These are phyloP conservation scores for Yarrowia porcina DNA, from an alignment of 805 yeast species.

Conservation along the genomic window DNA sequence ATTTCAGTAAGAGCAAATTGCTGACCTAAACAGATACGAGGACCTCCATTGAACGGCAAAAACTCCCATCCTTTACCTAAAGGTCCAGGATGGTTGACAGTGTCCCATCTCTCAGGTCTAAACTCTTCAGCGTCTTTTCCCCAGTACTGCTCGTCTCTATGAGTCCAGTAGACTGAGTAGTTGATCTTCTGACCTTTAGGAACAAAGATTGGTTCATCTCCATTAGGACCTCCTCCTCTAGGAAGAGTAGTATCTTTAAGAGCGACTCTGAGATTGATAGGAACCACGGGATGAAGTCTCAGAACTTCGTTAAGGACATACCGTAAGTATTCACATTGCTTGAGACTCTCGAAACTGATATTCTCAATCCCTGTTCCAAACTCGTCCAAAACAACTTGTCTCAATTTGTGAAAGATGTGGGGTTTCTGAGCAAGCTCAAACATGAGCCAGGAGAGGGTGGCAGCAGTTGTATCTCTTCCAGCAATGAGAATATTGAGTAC, in stretches of 20 bases:
- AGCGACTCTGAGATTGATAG: slow-evolving; percentile 48
- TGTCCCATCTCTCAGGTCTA: slow-evolving; percentile 51
- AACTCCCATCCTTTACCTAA: slow-evolving; percentile 42
- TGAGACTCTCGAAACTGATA: slow-evolving; percentile 47
- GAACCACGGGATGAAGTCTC: slow-evolving; percentile 52
- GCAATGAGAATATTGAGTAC: slow-evolving; percentile 31
- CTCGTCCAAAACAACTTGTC: slow-evolving; percentile 41
- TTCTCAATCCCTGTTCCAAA: slow-evolving; percentile 38
- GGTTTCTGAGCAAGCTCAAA: slow-evolving; percentile 46
- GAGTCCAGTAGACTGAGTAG: slow-evolving; percentile 45
- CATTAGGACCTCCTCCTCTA: slow-evolving; percentile 49
- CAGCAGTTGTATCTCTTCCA: slow-evolving; percentile 56
- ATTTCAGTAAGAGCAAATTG: slow-evolving; percentile 56
- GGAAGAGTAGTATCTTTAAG: slow-evolving; percentile 49
- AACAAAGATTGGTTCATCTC: slow-evolving; percentile 42
- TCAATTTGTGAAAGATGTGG: slow-evolving; percentile 37
- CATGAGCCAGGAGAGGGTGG: slow-evolving; percentile 45
- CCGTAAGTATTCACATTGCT: slow-evolving; percentile 47
- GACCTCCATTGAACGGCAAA: slow-evolving; percentile 34
- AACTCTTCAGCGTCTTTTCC: slow-evolving; percentile 47
- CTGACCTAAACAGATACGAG: slow-evolving; percentile 54
- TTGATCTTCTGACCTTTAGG: slow-evolving; percentile 45
- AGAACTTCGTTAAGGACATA: slow-evolving; percentile 48
- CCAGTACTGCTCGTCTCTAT: slow-evolving; percentile 42
- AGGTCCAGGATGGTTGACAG: slow-evolving; percentile 32